A percentile compares a stretch with the other conserved stretches of the same genome.
Evolutionary conservation across 768 basidiomycete genomes (phyloP).

Genomic region (Russula ochroleuca): DNA sequence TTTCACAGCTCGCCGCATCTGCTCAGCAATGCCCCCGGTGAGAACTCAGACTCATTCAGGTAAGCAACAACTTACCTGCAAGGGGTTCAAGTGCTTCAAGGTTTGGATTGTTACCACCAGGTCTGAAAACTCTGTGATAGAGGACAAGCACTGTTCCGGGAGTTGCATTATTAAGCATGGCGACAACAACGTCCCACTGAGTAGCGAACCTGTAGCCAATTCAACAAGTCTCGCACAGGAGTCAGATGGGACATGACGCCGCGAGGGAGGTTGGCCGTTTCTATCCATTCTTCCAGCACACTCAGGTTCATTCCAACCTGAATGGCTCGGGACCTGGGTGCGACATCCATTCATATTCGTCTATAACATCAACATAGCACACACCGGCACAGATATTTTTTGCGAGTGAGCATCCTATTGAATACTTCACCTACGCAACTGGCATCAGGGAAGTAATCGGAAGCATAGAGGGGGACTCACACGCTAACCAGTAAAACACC

Average conservation of each 20-base stretch:
- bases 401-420: constrained; percentile 82
- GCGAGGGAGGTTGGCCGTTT: constrained; percentile 70
- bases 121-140: constrained; percentile 80
- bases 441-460: constrained; percentile 24
- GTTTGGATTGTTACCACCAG: constrained; percentile 87
- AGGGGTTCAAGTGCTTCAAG: constrained; percentile 82
- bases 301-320: constrained; percentile 87
- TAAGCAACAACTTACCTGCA: constrained; percentile 56
- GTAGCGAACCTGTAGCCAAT: constrained; percentile 65
- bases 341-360: not conserved
- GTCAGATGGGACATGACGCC: constrained; percentile 78
- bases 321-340: constrained; percentile 68
- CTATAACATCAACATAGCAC: not conserved
- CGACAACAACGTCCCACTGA: not conserved
- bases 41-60: not conserved
- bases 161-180: constrained; percentile 29
- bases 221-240: constrained; percentile 77
- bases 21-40: not conserved
- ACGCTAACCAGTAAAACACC: constrained; percentile 97
- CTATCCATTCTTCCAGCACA: constrained; percentile 88
- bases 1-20: constrained; percentile 91
- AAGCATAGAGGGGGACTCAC: constrained; percentile 48
- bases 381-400: constrained; percentile 90
- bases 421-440: constrained; percentile 65
- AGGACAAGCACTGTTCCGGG: constrained; percentile 65